phyloP scores from a whole-genome alignment of 345 rosid species.

The Populus nigra region DNA sequence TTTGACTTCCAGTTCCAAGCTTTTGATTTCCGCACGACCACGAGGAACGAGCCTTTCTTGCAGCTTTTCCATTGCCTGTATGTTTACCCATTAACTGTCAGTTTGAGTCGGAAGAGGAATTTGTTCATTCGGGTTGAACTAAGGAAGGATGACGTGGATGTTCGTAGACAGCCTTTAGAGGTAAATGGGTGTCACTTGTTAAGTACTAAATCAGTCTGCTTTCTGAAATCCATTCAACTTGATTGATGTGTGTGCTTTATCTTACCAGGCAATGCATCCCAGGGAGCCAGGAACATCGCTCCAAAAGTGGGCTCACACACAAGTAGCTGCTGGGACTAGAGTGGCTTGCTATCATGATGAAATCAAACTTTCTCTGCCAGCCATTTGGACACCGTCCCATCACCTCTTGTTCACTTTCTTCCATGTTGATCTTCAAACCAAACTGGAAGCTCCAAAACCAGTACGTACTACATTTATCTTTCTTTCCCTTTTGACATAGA shows the following conservation, averaged over 20 bases:
- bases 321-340: conserved; percentile 83
- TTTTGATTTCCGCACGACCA: conserved; percentile 89
- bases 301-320: conserved; percentile 89
- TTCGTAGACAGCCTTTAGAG: conserved; percentile 90
- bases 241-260: conserved; percentile 27
- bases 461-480: conserved; percentile 39
- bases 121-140: conserved; percentile 82
- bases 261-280: conserved; percentile 72
- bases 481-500: neutral
- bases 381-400: conserved; percentile 90
- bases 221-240: conserved; percentile 13
- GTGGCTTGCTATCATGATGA: conserved; percentile 90
- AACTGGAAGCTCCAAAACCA: conserved; percentile 98
- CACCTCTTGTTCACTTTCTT: conserved; percentile 93
- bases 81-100: conserved; percentile 79
- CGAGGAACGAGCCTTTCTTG: conserved; percentile 94
- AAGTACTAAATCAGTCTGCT: conserved; percentile 8
- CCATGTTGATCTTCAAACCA: conserved; percentile 96
- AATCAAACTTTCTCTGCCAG: conserved; percentile 83
- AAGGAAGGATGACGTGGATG: conserved; percentile 88
- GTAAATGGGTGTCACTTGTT: conserved; percentile 39
- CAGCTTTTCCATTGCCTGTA: conserved; percentile 96
- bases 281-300: conserved; percentile 66
- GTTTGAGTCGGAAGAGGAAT: conserved; percentile 91
- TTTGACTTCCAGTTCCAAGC: conserved; percentile 67